These are phyloP conservation scores for Leptomonas pyrrhocoris DNA, from an alignment of 208 protist genomes.

Conservation along the genomic window DNA sequence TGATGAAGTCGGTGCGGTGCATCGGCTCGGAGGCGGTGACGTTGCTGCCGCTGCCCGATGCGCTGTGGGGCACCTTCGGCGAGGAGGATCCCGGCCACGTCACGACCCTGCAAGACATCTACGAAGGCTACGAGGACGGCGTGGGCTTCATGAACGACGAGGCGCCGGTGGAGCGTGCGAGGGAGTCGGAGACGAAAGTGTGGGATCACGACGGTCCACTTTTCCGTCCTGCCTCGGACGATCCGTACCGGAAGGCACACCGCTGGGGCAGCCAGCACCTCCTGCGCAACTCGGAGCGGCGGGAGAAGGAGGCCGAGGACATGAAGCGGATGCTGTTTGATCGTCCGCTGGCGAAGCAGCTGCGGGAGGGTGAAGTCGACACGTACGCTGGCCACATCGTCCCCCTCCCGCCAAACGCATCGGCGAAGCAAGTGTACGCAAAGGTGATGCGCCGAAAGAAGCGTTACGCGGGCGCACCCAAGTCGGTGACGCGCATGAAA, in stretches of 20 bases:
- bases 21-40: conserved; percentile 71
- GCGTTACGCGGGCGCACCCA: conserved; percentile 71
- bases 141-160: conserved; percentile 67
- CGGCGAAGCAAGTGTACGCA: conserved; percentile 64
- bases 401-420: conserved; percentile 72
- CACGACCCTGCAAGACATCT: conserved; percentile 81
- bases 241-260: conserved; percentile 65
- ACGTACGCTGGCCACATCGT: conserved; percentile 84
- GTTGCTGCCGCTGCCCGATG: conserved; percentile 51
- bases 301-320: conserved; percentile 48
- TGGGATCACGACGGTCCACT: conserved; percentile 68
- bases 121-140: conserved; percentile 78
- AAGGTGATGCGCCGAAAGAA: conserved; percentile 68
- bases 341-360: conserved; percentile 51
- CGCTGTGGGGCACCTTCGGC: conserved; percentile 62
- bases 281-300: conserved; percentile 70
- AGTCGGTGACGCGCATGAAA: conserved; percentile 38
- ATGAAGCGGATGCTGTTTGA: conserved; percentile 73
- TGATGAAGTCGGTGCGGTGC: conserved; percentile 75
- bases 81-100: conserved; percentile 75
- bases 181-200: conserved; percentile 42
- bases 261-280: conserved; percentile 69
- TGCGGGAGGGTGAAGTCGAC: conserved; percentile 68
- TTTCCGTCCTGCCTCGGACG: conserved; percentile 53
- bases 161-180: conserved; percentile 21